Percentiles rank a stretch among this genome's conserved stretches.
Conservation (phyloP, 2,329 filamentous ascomycete genomes). For the Curvularia eragrostidis region DNA sequence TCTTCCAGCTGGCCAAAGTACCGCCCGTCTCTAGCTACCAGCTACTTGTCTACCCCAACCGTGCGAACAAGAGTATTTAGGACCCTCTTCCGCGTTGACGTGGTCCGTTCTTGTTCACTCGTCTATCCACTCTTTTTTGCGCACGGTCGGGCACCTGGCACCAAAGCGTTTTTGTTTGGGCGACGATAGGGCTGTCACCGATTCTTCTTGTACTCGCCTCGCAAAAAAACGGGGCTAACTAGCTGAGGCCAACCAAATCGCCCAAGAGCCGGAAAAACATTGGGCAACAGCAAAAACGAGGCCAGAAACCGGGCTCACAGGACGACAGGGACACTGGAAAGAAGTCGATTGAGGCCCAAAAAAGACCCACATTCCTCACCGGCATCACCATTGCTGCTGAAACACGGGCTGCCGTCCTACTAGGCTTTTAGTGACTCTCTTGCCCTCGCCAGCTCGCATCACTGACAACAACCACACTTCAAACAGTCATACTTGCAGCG, state of each 20-base stretch:
- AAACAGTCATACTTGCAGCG: conserved; percentile 6
- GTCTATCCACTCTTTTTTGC: not conserved
- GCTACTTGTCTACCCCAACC: conserved; percentile 22
- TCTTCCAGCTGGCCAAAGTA: conserved; percentile 15
- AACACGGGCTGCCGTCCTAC: not conserved
- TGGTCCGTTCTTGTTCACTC: not conserved
- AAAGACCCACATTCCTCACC: conserved; percentile 10
- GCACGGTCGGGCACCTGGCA: not conserved
- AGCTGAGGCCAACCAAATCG: conserved; percentile 1
- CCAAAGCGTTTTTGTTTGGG: not conserved
- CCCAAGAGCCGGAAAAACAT: conserved; percentile 1
- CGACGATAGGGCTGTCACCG: conserved; percentile 7
- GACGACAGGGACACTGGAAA: not conserved
- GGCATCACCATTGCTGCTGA: not conserved
- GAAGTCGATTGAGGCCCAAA: conserved; percentile 8
- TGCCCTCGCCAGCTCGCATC: not conserved
- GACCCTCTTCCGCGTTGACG: not conserved
- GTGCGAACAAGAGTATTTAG: conserved; percentile 16
- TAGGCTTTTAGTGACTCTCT: not conserved
- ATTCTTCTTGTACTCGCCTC: conserved; percentile 3
- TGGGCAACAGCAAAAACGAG: conserved; percentile 4
- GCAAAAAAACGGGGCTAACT: conserved; percentile 4
- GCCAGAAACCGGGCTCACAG: not conserved
- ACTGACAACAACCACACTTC: not conserved
- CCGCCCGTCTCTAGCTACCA: conserved; percentile 7